phyloP scores from a whole-genome alignment of 148 eudicot genomes.

The Camellia granthamiana region DNA sequence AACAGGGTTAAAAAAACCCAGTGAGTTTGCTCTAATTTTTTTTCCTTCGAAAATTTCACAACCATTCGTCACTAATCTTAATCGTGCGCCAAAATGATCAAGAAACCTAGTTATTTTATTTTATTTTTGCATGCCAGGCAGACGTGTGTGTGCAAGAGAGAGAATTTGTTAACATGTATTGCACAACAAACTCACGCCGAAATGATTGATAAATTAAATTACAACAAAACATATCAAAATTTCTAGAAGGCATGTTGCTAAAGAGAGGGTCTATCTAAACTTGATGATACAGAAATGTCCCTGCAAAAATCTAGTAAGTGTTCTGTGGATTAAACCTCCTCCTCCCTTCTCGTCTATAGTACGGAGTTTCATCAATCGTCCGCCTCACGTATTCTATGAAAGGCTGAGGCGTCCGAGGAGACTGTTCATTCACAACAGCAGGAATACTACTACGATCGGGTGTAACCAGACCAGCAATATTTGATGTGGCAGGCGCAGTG shows the following conservation, averaged over 20 bases:
- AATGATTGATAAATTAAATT: background rate
- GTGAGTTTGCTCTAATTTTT: no score
- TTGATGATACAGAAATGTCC: background rate
- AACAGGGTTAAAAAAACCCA: no score
- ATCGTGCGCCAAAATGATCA: no score
- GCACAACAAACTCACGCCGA: background rate
- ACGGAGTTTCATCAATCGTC: constrained; percentile 87
- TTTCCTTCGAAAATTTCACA: no score
- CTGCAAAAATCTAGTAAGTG: constrained; percentile 41
- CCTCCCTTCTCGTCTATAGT: constrained; percentile 65
- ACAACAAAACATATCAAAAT: background rate
- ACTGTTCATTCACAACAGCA: constrained; percentile 32
- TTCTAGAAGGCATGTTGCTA: background rate
- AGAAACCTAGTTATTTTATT: no score
- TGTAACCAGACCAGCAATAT: constrained; percentile 35
- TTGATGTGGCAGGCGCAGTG: constrained; percentile 23
- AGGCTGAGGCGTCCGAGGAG: constrained; percentile 79
- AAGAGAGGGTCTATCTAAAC: background rate
- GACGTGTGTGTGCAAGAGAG: background rate
- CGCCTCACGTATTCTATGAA: constrained; percentile 77
- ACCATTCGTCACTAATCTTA: no score
- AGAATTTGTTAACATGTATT: background rate
- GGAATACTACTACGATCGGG: constrained; percentile 40
- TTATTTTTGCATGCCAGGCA: no score
- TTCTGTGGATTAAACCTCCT: constrained; percentile 66